A percentile compares a stretch with the other conserved stretches of the same genome.
These are phyloP conservation scores for Termitomyces sp. DNA, from an alignment of 768 basidiomycete genomes.

Conservation along the genomic window DNA sequence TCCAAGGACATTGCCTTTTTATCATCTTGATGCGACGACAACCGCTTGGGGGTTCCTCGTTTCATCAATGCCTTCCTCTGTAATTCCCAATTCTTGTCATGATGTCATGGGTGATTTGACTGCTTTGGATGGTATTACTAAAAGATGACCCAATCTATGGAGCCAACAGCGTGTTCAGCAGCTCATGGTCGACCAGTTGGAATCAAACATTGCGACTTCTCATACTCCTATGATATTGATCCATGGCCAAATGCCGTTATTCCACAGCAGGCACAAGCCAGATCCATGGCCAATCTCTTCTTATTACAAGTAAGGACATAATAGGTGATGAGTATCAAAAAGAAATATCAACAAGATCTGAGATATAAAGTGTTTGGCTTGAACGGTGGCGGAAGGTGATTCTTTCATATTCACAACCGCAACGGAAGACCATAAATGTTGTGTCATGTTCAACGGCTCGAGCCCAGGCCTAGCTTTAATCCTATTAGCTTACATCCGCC, in stretches of 20 bases:
- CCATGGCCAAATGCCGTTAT: background rate
- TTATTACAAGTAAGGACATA: background rate
- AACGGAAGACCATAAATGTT: slow-evolving; percentile 17
- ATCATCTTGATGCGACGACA: background rate
- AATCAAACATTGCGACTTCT: background rate
- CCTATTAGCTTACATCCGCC: background rate
- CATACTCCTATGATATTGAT: background rate
- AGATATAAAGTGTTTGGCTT: slow-evolving; percentile 17
- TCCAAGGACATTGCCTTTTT: background rate
- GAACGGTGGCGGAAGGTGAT: slow-evolving; percentile 16
- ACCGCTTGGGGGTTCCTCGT: background rate
- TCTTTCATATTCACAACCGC: slow-evolving; percentile 13
- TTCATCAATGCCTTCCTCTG: background rate
- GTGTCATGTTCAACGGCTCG: slow-evolving; percentile 12
- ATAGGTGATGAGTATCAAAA: too few relatives aligned
- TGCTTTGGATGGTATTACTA: background rate
- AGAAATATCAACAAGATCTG: slow-evolving; percentile 13
- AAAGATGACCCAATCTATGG: background rate
- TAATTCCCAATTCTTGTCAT: background rate
- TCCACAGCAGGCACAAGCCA: background rate
- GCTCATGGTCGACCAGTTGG: background rate
- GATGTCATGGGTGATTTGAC: background rate
- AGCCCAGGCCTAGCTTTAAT: slow-evolving; percentile 11
- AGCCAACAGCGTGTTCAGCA: background rate
- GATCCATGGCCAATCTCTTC: background rate